These are phyloP conservation scores for Licmophora abbreviata DNA, from an alignment of 108 stramenopile genomes.

Conservation along the genomic window DNA sequence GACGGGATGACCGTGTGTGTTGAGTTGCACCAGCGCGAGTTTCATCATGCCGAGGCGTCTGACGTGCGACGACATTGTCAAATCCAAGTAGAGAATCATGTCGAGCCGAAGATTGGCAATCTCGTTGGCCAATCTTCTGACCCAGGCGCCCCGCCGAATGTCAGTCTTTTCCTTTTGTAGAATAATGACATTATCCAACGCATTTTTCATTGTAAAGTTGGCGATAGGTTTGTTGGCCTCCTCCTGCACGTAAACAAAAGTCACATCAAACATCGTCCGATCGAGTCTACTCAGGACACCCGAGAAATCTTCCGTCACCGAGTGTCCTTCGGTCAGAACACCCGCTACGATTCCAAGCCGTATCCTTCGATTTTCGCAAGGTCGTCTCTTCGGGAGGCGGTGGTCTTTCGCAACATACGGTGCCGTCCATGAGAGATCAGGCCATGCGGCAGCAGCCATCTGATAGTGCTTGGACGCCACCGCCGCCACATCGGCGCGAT, in stretches of 20 bases:
- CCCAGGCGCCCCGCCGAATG: constrained; percentile 9
- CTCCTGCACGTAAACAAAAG: constrained; percentile 5
- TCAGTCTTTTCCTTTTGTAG: constrained; percentile 1
- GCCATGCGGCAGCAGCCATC: constrained; percentile 13
- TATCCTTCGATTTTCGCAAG: constrained; percentile 8
- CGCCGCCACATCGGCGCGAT: constrained; percentile 18
- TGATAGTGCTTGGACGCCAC: constrained; percentile 14
- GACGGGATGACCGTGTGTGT: constrained; percentile 26
- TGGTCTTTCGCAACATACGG: background rate
- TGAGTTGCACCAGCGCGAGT: constrained; percentile 28
- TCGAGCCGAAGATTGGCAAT: constrained; percentile 18
- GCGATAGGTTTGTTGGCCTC: background rate
- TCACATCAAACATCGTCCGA: constrained; percentile 13
- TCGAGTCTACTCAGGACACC: constrained; percentile 20
- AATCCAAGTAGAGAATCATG: constrained; percentile 23
- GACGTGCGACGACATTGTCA: constrained; percentile 19
- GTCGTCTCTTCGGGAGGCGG: background rate
- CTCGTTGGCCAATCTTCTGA: background rate
- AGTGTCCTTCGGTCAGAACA: constrained; percentile 8
- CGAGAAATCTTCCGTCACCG: constrained; percentile 19
- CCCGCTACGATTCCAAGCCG: constrained; percentile 13
- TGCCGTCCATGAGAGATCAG: constrained; percentile 11
- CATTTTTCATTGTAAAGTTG: constrained; percentile 5
- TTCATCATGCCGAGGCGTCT: constrained; percentile 17
- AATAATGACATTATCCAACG: constrained; percentile 9